A percentile compares a stretch with the other conserved stretches of the same genome.
Evolutionary conservation across 2,329 filamentous ascomycete species (phyloP).

Genomic region (Pezicula neosporulosa): DNA sequence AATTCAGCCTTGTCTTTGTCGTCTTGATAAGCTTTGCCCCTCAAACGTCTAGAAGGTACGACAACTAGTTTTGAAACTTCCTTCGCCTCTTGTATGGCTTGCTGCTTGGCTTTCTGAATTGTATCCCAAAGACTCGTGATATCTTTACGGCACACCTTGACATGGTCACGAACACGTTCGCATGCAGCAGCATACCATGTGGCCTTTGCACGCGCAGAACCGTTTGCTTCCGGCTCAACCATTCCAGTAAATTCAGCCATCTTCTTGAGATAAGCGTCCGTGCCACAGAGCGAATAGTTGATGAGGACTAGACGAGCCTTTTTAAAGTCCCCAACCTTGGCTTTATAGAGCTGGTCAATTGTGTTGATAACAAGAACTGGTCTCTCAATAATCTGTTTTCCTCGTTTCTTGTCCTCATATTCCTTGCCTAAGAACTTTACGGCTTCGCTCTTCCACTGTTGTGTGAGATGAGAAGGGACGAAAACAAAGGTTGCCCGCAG

Average conservation of each 20-base stretch:
- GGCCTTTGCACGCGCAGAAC: slow-evolving; percentile 34
- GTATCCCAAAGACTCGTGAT: slow-evolving; percentile 8
- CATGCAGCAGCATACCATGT: slow-evolving; percentile 49
- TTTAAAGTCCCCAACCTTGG: slow-evolving; percentile 40
- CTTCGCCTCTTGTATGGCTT: slow-evolving; percentile 30
- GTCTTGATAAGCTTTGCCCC: slow-evolving; percentile 23
- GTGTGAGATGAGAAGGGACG: slow-evolving; percentile 48
- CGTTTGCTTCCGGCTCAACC: slow-evolving; percentile 32
- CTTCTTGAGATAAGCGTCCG: slow-evolving; percentile 42
- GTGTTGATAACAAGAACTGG: slow-evolving; percentile 40
- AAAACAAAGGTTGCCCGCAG: slow-evolving; percentile 57
- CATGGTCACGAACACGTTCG: slow-evolving; percentile 36
- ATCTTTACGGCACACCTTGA: slow-evolving; percentile 7
- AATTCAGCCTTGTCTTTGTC: neutral
- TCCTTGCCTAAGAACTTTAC: slow-evolving; percentile 40
- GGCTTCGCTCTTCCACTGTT: slow-evolving; percentile 57
- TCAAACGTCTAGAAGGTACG: slow-evolving; percentile 23
- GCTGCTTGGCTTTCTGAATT: slow-evolving; percentile 21
- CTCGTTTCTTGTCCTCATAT: slow-evolving; percentile 27
- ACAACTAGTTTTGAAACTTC: slow-evolving; percentile 3
- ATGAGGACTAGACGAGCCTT: slow-evolving; percentile 52
- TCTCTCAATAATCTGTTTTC: neutral
- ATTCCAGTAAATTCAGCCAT: slow-evolving; percentile 46
- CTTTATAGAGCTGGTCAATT: slow-evolving; percentile 33
- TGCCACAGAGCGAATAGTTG: slow-evolving; percentile 45